phyloP scores from a whole-genome alignment of 1,284 basidiomycete genomes.

The Papiliotrema nemorosa region DNA sequence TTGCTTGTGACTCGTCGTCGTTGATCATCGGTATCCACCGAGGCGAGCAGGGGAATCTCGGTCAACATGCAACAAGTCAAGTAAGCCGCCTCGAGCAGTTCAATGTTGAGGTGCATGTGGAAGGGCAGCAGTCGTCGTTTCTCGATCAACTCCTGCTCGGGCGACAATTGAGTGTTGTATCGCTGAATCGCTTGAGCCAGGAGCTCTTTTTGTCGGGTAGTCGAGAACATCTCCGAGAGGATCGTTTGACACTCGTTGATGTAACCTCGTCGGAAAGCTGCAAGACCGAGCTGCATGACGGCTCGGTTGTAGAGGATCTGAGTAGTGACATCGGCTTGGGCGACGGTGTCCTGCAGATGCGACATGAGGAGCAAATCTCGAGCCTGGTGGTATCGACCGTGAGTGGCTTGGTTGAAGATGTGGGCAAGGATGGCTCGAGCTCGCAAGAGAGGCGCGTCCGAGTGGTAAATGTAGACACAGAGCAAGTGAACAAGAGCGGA shows the following conservation, averaged over 20 bases:
- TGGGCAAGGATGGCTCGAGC: conserved; percentile 97
- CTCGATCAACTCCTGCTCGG: conserved; percentile 96
- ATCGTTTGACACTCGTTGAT: conserved; percentile 92
- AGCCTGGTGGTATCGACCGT: conserved; percentile 94
- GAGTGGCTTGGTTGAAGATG: conserved; percentile 94
- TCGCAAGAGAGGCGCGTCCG: conserved; percentile 81
- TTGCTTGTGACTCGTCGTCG: conserved; percentile 89
- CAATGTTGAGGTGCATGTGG: conserved; percentile 99
- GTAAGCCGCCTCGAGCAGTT: conserved; percentile 95
- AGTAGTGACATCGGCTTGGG: conserved; percentile 91
- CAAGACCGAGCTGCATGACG: conserved; percentile 93
- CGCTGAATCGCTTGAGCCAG: conserved; percentile 94
- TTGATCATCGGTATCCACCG: conserved; percentile 88
- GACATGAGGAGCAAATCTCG: conserved; percentile 99
- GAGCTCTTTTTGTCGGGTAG: conserved; percentile 93
- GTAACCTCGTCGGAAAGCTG: conserved; percentile 91
- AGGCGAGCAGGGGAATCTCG: conserved; percentile 92
- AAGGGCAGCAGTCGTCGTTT: conserved; percentile 94
- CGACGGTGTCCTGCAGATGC: conserved; percentile 93
- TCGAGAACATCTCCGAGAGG: conserved; percentile 92
- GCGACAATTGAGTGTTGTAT: conserved; percentile 72
- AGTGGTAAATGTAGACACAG: conserved; percentile 90
- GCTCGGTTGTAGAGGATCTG: conserved; percentile 99
- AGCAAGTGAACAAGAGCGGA: conserved; percentile 72
- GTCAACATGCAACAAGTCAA: conserved; percentile 97